A percentile compares a stretch with the other conserved stretches of the same genome.
phyloP scores from a whole-genome alignment of 768 basidiomycete genomes.

The Daedalea quercina region DNA sequence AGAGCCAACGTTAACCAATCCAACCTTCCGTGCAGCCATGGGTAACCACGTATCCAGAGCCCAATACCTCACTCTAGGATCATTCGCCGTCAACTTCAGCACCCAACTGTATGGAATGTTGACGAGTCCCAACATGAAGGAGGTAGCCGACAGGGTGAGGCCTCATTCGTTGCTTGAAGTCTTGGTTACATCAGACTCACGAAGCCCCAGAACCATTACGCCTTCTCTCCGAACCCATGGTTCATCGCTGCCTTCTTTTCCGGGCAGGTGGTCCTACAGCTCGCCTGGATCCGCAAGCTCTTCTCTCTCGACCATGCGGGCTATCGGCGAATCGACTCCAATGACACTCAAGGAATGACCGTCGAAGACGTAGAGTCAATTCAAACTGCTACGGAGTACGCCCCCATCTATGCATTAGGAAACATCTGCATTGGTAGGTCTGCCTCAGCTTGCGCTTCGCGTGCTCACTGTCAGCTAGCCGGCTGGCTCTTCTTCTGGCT shows the following conservation, averaged over 20 bases:
- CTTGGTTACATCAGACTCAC: background rate
- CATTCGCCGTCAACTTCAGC: conserved; percentile 23
- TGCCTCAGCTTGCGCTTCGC: background rate
- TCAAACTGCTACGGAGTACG: conserved; percentile 22
- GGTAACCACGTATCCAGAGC: conserved; percentile 22
- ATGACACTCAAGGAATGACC: background rate
- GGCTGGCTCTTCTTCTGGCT: conserved; percentile 28
- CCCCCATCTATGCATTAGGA: conserved; percentile 24
- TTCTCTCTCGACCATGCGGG: conserved; percentile 12
- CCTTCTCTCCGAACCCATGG: conserved; percentile 26
- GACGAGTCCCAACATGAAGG: conserved; percentile 26
- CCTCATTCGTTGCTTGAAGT: background rate
- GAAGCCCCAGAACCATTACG: conserved; percentile 24
- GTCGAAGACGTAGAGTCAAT: conserved; percentile 6
- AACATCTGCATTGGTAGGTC: conserved; percentile 27
- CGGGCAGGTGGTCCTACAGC: conserved; percentile 21
- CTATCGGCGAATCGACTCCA: conserved; percentile 7
- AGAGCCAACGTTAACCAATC: too few species aligned
- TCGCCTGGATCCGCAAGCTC: conserved; percentile 23
- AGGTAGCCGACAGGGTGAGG: conserved; percentile 24
- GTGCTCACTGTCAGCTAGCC: conserved; percentile 11
- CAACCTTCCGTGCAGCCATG: conserved; percentile 9
- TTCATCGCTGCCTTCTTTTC: conserved; percentile 28
- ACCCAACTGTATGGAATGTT: conserved; percentile 24
- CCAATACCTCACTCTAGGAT: conserved; percentile 20